Percentiles rank a stretch among this genome's conserved stretches.
phyloP scores from a whole-genome alignment of 805 yeast species.

The Cyberlindnera subsufficiens region DNA sequence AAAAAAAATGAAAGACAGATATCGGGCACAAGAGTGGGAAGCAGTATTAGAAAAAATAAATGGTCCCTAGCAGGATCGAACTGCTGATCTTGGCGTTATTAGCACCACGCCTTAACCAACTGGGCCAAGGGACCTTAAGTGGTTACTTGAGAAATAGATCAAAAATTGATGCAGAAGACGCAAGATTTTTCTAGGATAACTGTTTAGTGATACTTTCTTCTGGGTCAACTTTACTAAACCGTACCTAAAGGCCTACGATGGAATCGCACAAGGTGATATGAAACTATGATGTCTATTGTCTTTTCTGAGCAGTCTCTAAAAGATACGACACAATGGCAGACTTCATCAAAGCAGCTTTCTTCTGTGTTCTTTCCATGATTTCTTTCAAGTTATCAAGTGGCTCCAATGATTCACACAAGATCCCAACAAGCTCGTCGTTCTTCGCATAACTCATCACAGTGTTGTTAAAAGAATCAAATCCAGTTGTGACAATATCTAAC shows the following conservation, averaged over 20 bases:
- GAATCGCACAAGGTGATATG: no score
- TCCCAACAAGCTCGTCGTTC: constrained; percentile 54
- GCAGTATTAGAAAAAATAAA: constrained; percentile 11
- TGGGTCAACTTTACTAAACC: no score
- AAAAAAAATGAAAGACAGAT: no score
- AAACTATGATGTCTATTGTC: neutral
- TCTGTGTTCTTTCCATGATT: constrained; percentile 8
- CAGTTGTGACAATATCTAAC: constrained; percentile 68
- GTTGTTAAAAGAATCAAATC: constrained; percentile 37
- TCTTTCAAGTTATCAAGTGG: constrained; percentile 9
- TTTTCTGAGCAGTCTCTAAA: constrained; percentile 3
- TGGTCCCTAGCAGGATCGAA: constrained; percentile 88
- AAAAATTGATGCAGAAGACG: no score
- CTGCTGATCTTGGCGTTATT: constrained; percentile 64
- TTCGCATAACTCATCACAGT: constrained; percentile 47
- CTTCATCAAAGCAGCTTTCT: constrained; percentile 8
- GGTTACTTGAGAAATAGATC: no score
- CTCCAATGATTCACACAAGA: constrained; percentile 41
- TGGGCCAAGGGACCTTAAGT: constrained; percentile 47
- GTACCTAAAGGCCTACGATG: no score
- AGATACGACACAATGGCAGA: constrained; percentile 8
- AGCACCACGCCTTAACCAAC: constrained; percentile 59
- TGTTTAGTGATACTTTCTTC: no score
- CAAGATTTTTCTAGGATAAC: no score
- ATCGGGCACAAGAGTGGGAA: no score